Evolutionary conservation across 1,284 basidiomycete species (phyloP), one percentile per base, ranked within the genome.

Genomic region (Sutorius eximius): DNA sequence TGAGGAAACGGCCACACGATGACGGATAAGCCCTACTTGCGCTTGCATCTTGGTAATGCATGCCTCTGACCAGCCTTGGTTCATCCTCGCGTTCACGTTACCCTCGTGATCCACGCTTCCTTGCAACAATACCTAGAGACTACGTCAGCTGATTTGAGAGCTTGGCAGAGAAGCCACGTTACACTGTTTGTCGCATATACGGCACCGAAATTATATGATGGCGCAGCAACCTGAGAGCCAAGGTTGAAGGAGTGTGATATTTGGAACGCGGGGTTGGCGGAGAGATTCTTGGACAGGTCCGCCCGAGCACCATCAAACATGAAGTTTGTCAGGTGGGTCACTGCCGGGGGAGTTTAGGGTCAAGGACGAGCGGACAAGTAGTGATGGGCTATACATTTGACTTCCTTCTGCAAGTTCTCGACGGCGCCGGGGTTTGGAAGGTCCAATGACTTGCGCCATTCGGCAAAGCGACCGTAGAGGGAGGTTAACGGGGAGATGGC

Each of bases 221-320:
- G 79, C 11, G 89, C 78, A 32, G 82, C 72, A 38, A 86, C 83
- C 71, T 91, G 84, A 56, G 90, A 90, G 32, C 91, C 93, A 58
- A 95, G 76, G 53, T 88, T 81, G 76, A 99, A 98, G 40, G 94
- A 93, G 74, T 99, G 97, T 56, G 95, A 95, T 68, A 98, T 91
- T 79, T 98, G 95, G 85, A 99, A 99, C 53, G 93, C 87, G 32
- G 97, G 97, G 74, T 87, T 94, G 72, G 91, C 83, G 53, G 93
- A 97, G 63, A 99, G 80, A 62, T 85, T 89, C 79, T 99, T 99
- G 57, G 93, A 91, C 64, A 99, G 80, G 77, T 99, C 97, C 48
- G 97, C 97, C 65, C 95, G 83, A 41, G 83, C 96, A 61, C 97
- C 97, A 78, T 99, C 97, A 73, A 98, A 99, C 71, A 95, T 86